A percentile compares a stretch with the other conserved stretches of the same genome.
These are phyloP conservation scores for Suhomyces faveliae DNA, from an alignment of 805 yeast genomes.

Conservation along the genomic window DNA sequence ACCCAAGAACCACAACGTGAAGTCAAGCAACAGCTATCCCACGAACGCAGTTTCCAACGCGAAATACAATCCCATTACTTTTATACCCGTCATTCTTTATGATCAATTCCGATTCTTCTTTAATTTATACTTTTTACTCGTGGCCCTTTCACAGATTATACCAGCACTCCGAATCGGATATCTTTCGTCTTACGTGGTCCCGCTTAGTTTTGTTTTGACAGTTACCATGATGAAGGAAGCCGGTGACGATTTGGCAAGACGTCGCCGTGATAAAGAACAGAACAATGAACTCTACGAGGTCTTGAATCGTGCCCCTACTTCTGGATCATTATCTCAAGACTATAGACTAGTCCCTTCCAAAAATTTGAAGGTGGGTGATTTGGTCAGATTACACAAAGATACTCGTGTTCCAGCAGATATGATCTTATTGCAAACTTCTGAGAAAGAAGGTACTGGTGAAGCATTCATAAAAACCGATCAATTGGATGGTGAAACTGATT, in stretches of 20 bases:
- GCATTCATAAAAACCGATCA: constrained; percentile 95
- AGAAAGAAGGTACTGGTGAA: constrained; percentile 71
- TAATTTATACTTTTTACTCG: constrained; percentile 86
- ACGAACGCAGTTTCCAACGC: constrained; percentile 90
- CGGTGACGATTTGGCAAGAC: constrained; percentile 84
- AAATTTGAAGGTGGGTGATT: constrained; percentile 80
- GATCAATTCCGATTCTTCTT: constrained; percentile 97
- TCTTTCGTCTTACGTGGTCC: constrained; percentile 87
- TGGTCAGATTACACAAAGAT: constrained; percentile 75
- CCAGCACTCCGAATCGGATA: constrained; percentile 93
- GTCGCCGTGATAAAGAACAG: constrained; percentile 87
- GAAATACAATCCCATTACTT: constrained; percentile 83
- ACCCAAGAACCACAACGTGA: constrained; percentile 26
- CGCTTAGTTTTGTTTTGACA: constrained; percentile 85
- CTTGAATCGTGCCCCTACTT: constrained; percentile 29
- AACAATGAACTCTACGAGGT: constrained; percentile 82
- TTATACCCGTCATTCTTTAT: constrained; percentile 83
- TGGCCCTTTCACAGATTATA: constrained; percentile 89
- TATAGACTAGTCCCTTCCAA: constrained; percentile 44
- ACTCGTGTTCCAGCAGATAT: constrained; percentile 92
- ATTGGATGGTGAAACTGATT: constrained; percentile 97
- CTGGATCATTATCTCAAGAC: constrained; percentile 20
- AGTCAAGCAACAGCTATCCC: constrained; percentile 27
- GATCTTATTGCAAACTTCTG: constrained; percentile 76
- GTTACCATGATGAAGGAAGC: constrained; percentile 98